Base-by-base conservation (phyloP, 352 stramenopile genomes). In the Plasmopara muralis region DNA sequence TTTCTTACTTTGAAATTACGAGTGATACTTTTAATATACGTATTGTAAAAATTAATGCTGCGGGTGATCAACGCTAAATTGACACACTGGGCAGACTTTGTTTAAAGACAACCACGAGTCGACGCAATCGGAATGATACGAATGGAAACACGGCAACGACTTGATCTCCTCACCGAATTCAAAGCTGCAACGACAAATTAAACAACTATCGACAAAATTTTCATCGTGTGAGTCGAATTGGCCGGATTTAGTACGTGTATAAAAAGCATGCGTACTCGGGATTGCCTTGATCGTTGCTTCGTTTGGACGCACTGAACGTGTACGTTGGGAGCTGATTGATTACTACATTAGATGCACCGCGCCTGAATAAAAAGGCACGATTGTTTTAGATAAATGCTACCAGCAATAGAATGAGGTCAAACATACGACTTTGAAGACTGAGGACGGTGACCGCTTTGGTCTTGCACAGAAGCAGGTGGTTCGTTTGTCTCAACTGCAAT, bases 151-250 rank as follows among this genome's bases (percentile, higher is more conserved):
- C 28, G 90, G 90, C 43, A 98, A 64, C 30, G 86, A 95, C 61
- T 96, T 94, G 66, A 98, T 88, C 62, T 95, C 77, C 45, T 97
- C 92, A 34, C 89, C 89, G 9, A 83, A 62, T 55, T 81, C 65
- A 49, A 97, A 98, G 31, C 89, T 68, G 47, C 87, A 87, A 29
- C 95, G 79, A 62, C 93, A 98, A 28, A 98, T 93, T n/a, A 95
- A 67, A 55, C 93, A 98, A 37, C 80, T 96, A 51, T 28, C 65
- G 54, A 20, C 20, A 42, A 33, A n/a, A 16, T 33, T 9, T 50
- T 34, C 53, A 39, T 33, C 16, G 14, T 16, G 34, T 18, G 9
- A 35, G 14, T 25, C 20, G 20, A 25, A 25, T 25, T 25, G 20
- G 20, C 20, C 20, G 20, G 20, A 25, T 25, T 34, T 34, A 9